Evolutionary conservation across 2,329 filamentous ascomycete genomes (phyloP).

Genomic region (Xylaria sp.): DNA sequence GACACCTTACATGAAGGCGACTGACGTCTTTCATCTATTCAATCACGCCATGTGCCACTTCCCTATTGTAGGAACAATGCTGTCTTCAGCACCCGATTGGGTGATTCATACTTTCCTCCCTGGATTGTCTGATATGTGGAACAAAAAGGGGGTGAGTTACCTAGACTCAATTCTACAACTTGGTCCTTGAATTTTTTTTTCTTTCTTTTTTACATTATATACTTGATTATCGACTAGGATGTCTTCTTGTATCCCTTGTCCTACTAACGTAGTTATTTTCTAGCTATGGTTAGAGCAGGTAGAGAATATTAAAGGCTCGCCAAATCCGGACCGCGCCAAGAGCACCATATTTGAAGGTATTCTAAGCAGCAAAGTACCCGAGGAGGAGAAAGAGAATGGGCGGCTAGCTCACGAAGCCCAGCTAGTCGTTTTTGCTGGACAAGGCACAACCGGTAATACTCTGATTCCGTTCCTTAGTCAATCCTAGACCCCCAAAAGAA

Average conservation of each 20-base stretch:
- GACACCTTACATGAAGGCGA: neutral
- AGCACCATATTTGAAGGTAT: slow-evolving; percentile 37
- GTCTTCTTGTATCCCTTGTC: too few species aligned
- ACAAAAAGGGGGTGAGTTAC: neutral
- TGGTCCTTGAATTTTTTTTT: too few species aligned
- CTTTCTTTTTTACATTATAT: too few species aligned
- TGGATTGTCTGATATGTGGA: neutral
- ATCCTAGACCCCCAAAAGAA: neutral
- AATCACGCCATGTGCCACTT: slow-evolving; percentile 28
- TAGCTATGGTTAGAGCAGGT: neutral
- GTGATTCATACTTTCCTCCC: neutral
- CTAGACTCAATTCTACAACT: too few species aligned
- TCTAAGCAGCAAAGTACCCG: slow-evolving; percentile 23
- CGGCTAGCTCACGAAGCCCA: slow-evolving; percentile 31
- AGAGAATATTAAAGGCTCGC: slow-evolving; percentile 24
- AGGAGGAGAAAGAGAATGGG: slow-evolving; percentile 25
- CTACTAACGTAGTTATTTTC: too few species aligned
- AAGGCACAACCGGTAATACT: slow-evolving; percentile 25
- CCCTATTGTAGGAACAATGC: neutral
- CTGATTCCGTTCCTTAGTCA: neutral
- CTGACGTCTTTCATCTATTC: slow-evolving; percentile 16
- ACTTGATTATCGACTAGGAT: too few species aligned
- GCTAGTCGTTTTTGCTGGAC: slow-evolving; percentile 20
- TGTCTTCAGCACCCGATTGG: neutral
- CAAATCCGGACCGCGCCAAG: slow-evolving; percentile 20